phyloP scores from a whole-genome alignment of 805 yeast genomes.

The Saccharomycopsis capsularis region DNA sequence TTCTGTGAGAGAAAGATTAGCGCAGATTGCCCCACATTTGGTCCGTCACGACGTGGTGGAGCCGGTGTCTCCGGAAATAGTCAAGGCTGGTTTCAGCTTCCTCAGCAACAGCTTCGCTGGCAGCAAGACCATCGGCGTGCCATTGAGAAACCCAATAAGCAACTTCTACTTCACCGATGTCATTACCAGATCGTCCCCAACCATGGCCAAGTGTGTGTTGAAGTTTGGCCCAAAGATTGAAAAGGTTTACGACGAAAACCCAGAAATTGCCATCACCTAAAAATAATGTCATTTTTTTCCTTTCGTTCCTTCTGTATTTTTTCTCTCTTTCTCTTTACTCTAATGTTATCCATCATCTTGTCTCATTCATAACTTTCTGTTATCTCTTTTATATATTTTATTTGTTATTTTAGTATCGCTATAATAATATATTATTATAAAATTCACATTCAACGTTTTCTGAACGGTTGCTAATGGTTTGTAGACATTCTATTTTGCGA shows the following conservation, averaged over 20 bases:
- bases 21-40: conserved; percentile 75
- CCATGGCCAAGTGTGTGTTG: conserved; percentile 83
- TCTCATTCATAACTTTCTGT: conserved; percentile 3
- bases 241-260: conserved; percentile 42
- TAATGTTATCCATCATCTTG: not conserved
- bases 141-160: conserved; percentile 63
- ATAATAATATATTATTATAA: no score
- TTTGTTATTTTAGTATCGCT: not conserved
- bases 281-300: not conserved
- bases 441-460: no score
- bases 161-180: conserved; percentile 87
- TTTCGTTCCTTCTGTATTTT: not conserved
- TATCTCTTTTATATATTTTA: not conserved
- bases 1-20: conserved; percentile 61
- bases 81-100: conserved; percentile 48
- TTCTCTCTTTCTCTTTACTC: not conserved
- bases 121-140: conserved; percentile 36
- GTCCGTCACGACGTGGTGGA: conserved; percentile 70
- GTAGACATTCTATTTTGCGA: no score
- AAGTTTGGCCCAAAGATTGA: conserved; percentile 63
- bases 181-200: conserved; percentile 78
- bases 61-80: conserved; percentile 52
- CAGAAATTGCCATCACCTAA: conserved; percentile 27
- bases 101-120: conserved; percentile 29
- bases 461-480: no score